Evolutionary conservation across 73 alveolate species (phyloP), one percentile per base, ranked within the genome.

Genomic region (Paramecium biaurelia): DNA sequence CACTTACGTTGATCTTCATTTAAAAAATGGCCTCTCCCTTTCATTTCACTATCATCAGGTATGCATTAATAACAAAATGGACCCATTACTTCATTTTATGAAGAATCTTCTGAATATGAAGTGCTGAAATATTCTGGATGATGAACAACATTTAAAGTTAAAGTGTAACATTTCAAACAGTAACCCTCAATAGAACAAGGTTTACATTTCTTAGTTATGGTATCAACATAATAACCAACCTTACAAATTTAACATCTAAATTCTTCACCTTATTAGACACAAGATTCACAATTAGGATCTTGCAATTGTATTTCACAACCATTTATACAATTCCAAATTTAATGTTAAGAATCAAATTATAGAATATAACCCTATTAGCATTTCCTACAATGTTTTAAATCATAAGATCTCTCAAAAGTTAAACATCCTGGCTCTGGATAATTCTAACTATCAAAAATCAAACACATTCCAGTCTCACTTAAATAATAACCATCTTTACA

Each of bases 221-320:
- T 43, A 79, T 79, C 74, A 9, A 79, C 90, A 79, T 79, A 79
- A 45, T 38, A 79, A 5, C 90, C 90, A 21, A 8, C 70, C 23
- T 24, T 26, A 79, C 90, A 79, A 20, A 20, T 43, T 23, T 79
- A 34, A 43, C 90, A 79, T 21, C 90, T 7, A 74, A 15, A 37
- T 9, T 10, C 7, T 2, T 74, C 18, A 3, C 8, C n/a, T 15
- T 41, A 28, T 34, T 74, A 5, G 10, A 74, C n/a, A 12, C 87
- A 74, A 12, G 87, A 74, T 37, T 37, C 35, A 37, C 87, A 74
- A 15, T 21, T 2, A n/a, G 32, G 26, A 74, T 74, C 87, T 18
- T 74, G 18, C 18, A 74, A 34, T 0, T 5, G 5, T n/a, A 15
- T 1, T 3, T n/a, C 37, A 74, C 87, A 74, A 74, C 57, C 45